phyloP scores from a whole-genome alignment of 768 basidiomycete species.

The Lactifluus piperatus region DNA sequence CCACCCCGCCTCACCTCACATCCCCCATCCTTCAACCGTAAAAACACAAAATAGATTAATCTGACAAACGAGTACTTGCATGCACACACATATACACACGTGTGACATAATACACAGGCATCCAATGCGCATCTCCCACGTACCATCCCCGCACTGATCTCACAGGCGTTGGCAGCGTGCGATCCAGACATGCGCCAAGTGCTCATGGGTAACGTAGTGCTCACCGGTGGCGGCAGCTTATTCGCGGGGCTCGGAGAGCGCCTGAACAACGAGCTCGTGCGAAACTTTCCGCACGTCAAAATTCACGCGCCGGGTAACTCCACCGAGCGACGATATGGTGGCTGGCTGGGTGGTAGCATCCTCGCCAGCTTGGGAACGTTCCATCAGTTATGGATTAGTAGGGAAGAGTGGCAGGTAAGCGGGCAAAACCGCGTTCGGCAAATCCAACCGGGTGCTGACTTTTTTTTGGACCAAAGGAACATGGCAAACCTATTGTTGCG shows the following conservation, averaged over 20 bases:
- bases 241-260: conserved; percentile 83
- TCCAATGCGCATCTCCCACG: conserved; percentile 65
- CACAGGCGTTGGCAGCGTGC: conserved; percentile 69
- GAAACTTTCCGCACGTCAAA: conserved; percentile 78
- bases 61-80: neutral
- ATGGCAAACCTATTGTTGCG: conserved; percentile 73
- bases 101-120: conserved; percentile 24
- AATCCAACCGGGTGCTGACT: neutral
- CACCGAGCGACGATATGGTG: conserved; percentile 81
- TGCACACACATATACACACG: no score
- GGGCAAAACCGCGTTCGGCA: neutral
- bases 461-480: conserved; percentile 46
- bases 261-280: conserved; percentile 62
- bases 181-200: conserved; percentile 89
- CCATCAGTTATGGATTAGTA: conserved; percentile 94
- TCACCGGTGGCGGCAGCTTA: conserved; percentile 89
- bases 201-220: conserved; percentile 86
- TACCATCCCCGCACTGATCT: conserved; percentile 67
- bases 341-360: conserved; percentile 95
- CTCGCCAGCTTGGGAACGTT: conserved; percentile 93
- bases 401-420: conserved; percentile 84
- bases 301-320: conserved; percentile 89
- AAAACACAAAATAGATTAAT: neutral
- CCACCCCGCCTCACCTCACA: no score
- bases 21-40: no score